phyloP scores from a whole-genome alignment of 768 basidiomycete genomes.

The Suillus clintonianus region DNA sequence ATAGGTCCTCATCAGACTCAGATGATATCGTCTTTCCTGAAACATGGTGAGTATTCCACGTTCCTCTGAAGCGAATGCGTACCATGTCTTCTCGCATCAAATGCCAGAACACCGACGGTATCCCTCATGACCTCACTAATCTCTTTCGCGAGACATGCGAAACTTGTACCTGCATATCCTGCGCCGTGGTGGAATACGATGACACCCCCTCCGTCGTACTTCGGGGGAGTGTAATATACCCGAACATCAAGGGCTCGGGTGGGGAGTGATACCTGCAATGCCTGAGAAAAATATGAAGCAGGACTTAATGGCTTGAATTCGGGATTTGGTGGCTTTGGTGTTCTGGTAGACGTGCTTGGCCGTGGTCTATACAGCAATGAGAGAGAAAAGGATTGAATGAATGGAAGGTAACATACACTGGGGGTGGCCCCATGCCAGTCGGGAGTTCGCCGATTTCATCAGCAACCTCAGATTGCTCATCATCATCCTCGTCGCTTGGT shows the following conservation, averaged over 20 bases:
- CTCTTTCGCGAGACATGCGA: conserved; percentile 89
- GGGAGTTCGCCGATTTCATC: conserved; percentile 66
- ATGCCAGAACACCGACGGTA: conserved; percentile 77
- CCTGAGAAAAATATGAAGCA: conserved; percentile 72
- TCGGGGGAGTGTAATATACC: conserved; percentile 82
- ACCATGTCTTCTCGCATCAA: conserved; percentile 92
- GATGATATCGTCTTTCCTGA: conserved; percentile 29
- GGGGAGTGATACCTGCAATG: conserved; percentile 73
- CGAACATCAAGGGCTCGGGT: conserved; percentile 65
- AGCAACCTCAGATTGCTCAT: conserved; percentile 49
- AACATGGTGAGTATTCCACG: neutral
- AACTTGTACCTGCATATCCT: conserved; percentile 87
- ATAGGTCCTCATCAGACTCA: conserved; percentile 42
- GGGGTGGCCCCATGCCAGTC: conserved; percentile 60
- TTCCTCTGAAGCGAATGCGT: conserved; percentile 21
- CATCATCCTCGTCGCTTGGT: conserved; percentile 43
- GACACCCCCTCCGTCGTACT: conserved; percentile 50
- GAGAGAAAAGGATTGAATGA: conserved; percentile 16
- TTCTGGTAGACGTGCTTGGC: conserved; percentile 28
- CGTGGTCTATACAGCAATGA: conserved; percentile 8
- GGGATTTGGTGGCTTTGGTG: conserved; percentile 49
- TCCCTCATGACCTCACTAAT: conserved; percentile 58
- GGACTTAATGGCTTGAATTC: conserved; percentile 81
- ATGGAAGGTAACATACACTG: conserved; percentile 47
- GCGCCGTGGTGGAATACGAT: conserved; percentile 96